Evolutionary conservation across 1,139 yeast species (phyloP), one percentile per base, ranked within the genome.

Genomic region (Meyerozyma carpophila): DNA sequence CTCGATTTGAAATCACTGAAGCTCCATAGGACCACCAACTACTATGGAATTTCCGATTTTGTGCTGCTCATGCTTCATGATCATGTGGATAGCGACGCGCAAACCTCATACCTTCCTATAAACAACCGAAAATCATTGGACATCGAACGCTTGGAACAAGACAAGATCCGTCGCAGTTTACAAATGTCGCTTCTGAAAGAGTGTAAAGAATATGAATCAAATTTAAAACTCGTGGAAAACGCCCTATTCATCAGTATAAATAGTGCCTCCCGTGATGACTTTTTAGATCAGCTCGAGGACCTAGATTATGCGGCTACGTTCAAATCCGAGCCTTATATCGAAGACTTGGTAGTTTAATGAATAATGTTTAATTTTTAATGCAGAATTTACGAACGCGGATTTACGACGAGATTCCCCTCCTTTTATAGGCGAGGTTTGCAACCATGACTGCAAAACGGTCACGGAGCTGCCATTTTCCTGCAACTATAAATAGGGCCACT

Each of bases 61-160:
- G 46, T 62, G 36, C 48, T 48, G 41, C 44, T 49, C 37, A 47
- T 59, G 27, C 49, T 56, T 42, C 48, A 51, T 18, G 41, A 32
- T 37, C 50, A 45, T 14, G 50, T 49, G 8, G 46, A 43, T 32
- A 42, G 45, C 26, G 49, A 44, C 21, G 26, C 37, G 8, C 25
- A 10, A 9, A 25, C 40, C 9, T 18, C 31, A 13, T 40, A 43
- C 20, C 43, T 60, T 41, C 62, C 66, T 3, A 47, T 61, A 26
- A 50, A 43, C 47, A 58, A 58, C 51, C 49, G 66, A 34, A 56
- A 57, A 42, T 60, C 67, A 18, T 47, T 63, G 32, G 63, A 62
- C 24, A 39, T 56, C 20, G 72, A 66, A 45, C 41, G 41, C 11
- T 39, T 47, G 27, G 65, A 61, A 42, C 51, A 60, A 14, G 41